These are phyloP conservation scores for Diaporthe destruens DNA, from an alignment of 2,329 filamentous ascomycete genomes.

Conservation along the genomic window DNA sequence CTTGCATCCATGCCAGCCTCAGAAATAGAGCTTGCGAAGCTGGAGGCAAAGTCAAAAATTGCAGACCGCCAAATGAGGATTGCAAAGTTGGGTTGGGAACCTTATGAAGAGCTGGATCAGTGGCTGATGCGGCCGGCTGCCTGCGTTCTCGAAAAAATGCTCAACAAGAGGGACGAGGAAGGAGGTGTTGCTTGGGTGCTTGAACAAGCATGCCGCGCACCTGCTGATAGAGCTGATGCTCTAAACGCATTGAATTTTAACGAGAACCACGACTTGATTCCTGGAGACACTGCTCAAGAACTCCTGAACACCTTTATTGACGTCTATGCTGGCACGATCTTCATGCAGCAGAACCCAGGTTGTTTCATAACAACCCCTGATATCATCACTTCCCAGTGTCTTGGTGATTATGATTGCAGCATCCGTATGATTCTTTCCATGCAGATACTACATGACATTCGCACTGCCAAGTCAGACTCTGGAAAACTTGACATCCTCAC, in stretches of 20 bases:
- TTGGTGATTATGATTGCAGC: not conserved
- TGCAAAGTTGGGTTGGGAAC: not conserved
- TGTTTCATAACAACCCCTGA: not conserved
- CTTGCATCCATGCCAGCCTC: too few relatives aligned
- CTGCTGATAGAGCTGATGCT: not conserved
- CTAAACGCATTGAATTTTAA: not conserved
- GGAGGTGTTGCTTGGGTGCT: not conserved
- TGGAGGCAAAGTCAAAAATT: not conserved
- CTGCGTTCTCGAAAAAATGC: not conserved
- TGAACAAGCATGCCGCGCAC: not conserved
- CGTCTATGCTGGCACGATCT: not conserved
- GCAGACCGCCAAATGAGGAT: not conserved
- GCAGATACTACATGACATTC: conserved; percentile 1
- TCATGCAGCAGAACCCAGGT: not conserved
- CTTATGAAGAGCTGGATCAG: not conserved
- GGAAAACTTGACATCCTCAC: not conserved
- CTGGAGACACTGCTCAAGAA: too few relatives aligned
- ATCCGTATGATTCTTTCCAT: not conserved
- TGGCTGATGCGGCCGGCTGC: not conserved
- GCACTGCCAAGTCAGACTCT: not conserved
- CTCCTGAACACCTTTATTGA: not conserved
- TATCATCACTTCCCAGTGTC: not conserved
- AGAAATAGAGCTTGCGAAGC: not conserved
- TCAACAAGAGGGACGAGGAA: not conserved
- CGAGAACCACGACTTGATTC: too few relatives aligned